Conservation (phyloP, 2,329 filamentous ascomycete genomes). For the Neonectria coccinea region DNA sequence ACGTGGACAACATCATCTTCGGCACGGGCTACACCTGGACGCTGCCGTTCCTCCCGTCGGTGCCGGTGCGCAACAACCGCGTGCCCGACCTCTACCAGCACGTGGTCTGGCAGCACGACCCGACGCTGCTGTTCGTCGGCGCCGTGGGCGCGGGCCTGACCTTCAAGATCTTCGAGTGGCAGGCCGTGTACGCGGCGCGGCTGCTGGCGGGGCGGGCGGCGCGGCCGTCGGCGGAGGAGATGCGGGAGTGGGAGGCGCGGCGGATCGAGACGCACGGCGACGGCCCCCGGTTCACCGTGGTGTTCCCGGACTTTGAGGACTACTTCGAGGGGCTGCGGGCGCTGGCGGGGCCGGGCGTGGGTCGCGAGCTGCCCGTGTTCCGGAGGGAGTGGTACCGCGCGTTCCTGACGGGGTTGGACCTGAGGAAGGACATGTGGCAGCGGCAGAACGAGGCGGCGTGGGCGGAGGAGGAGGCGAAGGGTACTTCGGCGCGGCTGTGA, state of each 20-base stretch:
- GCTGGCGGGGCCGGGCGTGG: conserved; percentile 61
- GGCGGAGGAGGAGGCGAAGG: conserved; percentile 21
- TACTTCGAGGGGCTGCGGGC: conserved; percentile 70
- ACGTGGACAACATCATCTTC: conserved; percentile 73
- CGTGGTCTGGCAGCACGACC: conserved; percentile 65
- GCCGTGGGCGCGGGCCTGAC: conserved; percentile 69
- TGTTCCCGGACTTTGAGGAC: conserved; percentile 71
- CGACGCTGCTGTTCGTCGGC: conserved; percentile 67
- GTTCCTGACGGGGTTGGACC: conserved; percentile 67
- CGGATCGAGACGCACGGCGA: conserved; percentile 67
- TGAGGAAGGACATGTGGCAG: conserved; percentile 69
- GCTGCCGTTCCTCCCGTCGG: conserved; percentile 67
- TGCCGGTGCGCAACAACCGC: conserved; percentile 65
- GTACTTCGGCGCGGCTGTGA: conserved; percentile 8
- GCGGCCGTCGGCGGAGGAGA: conserved; percentile 62
- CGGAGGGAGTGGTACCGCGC: conserved; percentile 59
- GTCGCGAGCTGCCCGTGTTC: conserved; percentile 59
- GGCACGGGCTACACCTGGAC: conserved; percentile 75
- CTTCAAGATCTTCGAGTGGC: conserved; percentile 77
- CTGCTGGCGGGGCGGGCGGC: conserved; percentile 65
- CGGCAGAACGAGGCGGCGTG: conserved; percentile 56
- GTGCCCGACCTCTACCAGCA: conserved; percentile 69
- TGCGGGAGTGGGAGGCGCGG: conserved; percentile 67
- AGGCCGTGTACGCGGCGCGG: conserved; percentile 70
- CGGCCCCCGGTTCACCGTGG: conserved; percentile 64